phyloP scores from a whole-genome alignment of 495 filamentous ascomycete species.

The Lophiotrema nucula region DNA sequence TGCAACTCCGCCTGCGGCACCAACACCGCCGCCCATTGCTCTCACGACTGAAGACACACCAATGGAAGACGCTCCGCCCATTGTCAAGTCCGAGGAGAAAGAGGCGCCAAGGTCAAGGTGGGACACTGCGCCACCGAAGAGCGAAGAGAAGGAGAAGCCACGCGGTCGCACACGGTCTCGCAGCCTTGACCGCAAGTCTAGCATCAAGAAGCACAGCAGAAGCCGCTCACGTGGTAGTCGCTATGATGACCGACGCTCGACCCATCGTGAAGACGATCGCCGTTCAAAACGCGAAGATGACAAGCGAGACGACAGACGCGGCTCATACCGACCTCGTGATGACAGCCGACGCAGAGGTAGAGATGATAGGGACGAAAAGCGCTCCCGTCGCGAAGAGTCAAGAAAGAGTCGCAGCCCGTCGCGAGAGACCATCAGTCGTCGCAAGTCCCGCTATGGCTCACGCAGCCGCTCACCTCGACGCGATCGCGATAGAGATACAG shows the following conservation, averaged over 20 bases:
- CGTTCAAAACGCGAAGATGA: neutral
- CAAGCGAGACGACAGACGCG: constrained; percentile 7
- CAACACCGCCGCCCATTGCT: constrained; percentile 3
- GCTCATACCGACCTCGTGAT: constrained; percentile 6
- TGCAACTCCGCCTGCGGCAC: constrained; percentile 1
- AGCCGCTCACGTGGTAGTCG: constrained; percentile 47
- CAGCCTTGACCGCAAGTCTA: constrained; percentile 10
- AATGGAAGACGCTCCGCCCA: constrained; percentile 20
- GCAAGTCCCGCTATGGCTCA: constrained; percentile 10
- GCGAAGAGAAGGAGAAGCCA: neutral
- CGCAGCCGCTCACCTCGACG: constrained; percentile 10
- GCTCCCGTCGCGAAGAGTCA: constrained; percentile 32
- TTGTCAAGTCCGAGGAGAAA: neutral
- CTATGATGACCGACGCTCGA: constrained; percentile 31
- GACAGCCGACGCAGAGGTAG: constrained; percentile 12
- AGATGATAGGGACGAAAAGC: constrained; percentile 15
- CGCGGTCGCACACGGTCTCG: constrained; percentile 18
- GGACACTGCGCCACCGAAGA: constrained; percentile 10
- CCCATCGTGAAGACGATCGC: constrained; percentile 26
- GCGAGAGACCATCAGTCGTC: constrained; percentile 14
- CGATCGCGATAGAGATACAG: constrained; percentile 9
- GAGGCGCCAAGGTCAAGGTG: constrained; percentile 5
- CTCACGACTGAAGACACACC: constrained; percentile 8
- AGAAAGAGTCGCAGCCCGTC: constrained; percentile 32
- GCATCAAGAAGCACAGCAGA: constrained; percentile 13